These are phyloP conservation scores for Solanum sparsipilum DNA, from an alignment of 257 asterid species.

Conservation along the genomic window DNA sequence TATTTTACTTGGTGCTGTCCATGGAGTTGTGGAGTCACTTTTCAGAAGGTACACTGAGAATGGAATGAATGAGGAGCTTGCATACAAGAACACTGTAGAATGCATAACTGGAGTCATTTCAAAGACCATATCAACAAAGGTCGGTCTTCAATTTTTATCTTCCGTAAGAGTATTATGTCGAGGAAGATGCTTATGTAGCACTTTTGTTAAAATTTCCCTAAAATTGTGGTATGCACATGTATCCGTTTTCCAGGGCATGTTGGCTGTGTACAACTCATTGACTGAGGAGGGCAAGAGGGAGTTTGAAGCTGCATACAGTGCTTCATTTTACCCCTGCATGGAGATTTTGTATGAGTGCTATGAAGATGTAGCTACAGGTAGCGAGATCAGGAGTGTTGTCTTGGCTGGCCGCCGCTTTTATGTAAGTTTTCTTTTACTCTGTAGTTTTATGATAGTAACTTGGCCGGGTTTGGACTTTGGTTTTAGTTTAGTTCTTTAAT, in stretches of 20 bases:
- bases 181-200: background rate
- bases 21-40: slow-evolving; percentile 84
- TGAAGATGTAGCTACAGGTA: slow-evolving; percentile 92
- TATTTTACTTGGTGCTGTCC: slow-evolving; percentile 95
- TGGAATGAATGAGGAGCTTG: slow-evolving; percentile 88
- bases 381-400: slow-evolving; percentile 89
- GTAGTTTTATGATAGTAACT: background rate
- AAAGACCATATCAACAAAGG: slow-evolving; percentile 86
- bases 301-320: slow-evolving; percentile 80
- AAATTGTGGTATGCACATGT: background rate
- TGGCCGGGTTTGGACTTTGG: background rate
- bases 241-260: slow-evolving; percentile 55
- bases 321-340: slow-evolving; percentile 94
- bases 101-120: slow-evolving; percentile 81
- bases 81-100: slow-evolving; percentile 91
- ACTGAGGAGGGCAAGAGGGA: slow-evolving; percentile 71
- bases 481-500: background rate
- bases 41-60: slow-evolving; percentile 90
- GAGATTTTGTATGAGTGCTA: slow-evolving; percentile 92
- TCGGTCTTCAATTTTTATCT: slow-evolving; percentile 1
- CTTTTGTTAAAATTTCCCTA: background rate
- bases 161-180: background rate
- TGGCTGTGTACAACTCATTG: slow-evolving; percentile 69
- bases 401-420: slow-evolving; percentile 94
- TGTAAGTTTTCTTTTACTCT: slow-evolving; percentile 26